Base-by-base conservation (phyloP, 805 yeast genomes). In the Starmerella davenportii region DNA sequence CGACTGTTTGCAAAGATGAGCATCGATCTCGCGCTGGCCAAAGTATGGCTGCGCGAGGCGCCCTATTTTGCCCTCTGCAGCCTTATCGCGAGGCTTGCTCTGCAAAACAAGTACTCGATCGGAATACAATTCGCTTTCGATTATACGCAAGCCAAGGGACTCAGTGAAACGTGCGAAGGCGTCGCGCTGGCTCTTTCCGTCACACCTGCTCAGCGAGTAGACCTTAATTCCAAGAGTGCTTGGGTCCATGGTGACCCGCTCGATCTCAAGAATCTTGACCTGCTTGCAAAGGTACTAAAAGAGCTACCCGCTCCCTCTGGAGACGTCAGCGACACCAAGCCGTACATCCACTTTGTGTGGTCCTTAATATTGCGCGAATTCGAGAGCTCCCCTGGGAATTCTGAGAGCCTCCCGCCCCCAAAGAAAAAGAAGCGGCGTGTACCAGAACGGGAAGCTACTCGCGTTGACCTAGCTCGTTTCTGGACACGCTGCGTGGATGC, bases 31-130 rank as follows among this genome's bases (percentile, higher is more conserved):
- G 68, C 92, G 0, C 55, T 62, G 13, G 46, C 61, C 27, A 87
- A 85, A 54, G 69, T 79, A 1, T 85, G 95, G 95, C 68, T 85
- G 31, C 64, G 92, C 43, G 95, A 87, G 57, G 72, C 92, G 3
- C 66, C 81, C 30, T 64, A 79, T 49, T 79, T 66, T 51, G 78
- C 92, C 1, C 61, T 85, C 35, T 71, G 68, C 47, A 74, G 70
- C 38, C 64, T 77, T 3, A 47, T 72, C n/a, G 21, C 31, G n/a
- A 15, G 34, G 11, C 37, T 47, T 27, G 16, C 42, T 9, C 14
- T 9, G 13, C 34, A 33, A 8, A 25, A 31, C 8, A 38, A 39
- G 20, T 38, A 32, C 37, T 18, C 14, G 4, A 19, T 38, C 8
- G 51, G 47, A 7, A 34, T 55, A 7, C 36, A 33, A 16, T 32